Conservation (phyloP, 225 moss, liverwort and hornwort species). For the Polytrichum commune region DNA sequence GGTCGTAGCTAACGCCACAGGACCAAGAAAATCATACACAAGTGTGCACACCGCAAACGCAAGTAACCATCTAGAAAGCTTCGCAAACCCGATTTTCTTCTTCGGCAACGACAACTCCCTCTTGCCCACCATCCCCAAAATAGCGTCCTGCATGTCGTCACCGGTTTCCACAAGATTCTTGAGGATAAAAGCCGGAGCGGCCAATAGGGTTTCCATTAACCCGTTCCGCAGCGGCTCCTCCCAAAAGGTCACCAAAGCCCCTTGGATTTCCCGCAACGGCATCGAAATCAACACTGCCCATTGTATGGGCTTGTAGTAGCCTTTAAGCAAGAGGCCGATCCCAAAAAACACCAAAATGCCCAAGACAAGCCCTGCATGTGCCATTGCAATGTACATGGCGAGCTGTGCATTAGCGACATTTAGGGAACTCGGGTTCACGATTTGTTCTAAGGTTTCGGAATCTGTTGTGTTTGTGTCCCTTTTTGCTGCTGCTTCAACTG, state of each 20-base stretch:
- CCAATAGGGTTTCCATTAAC: constrained; percentile 55
- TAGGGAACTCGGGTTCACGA: constrained; percentile 33
- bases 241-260: constrained; percentile 74
- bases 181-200: constrained; percentile 56
- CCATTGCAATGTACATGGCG: constrained; percentile 94
- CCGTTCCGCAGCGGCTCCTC: constrained; percentile 62
- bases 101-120: constrained; percentile 19
- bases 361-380: constrained; percentile 77
- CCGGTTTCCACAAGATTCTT: constrained; percentile 58
- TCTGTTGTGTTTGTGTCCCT: not conserved
- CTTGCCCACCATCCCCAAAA: constrained; percentile 49
- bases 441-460: constrained; percentile 25
- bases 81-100: constrained; percentile 68
- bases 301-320: constrained; percentile 85
- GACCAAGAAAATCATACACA: constrained; percentile 39
- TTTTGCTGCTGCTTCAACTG: too few species aligned
- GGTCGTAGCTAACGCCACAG: constrained; percentile 26
- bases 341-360: constrained; percentile 62
- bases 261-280: constrained; percentile 83
- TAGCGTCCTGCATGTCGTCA: constrained; percentile 48
- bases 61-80: constrained; percentile 77
- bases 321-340: constrained; percentile 61
- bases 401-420: constrained; percentile 74
- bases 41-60: constrained; percentile 48
- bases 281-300: constrained; percentile 93